These are phyloP conservation scores for Wallacemonas collosoma DNA, from an alignment of 208 protist species.

Conservation along the genomic window DNA sequence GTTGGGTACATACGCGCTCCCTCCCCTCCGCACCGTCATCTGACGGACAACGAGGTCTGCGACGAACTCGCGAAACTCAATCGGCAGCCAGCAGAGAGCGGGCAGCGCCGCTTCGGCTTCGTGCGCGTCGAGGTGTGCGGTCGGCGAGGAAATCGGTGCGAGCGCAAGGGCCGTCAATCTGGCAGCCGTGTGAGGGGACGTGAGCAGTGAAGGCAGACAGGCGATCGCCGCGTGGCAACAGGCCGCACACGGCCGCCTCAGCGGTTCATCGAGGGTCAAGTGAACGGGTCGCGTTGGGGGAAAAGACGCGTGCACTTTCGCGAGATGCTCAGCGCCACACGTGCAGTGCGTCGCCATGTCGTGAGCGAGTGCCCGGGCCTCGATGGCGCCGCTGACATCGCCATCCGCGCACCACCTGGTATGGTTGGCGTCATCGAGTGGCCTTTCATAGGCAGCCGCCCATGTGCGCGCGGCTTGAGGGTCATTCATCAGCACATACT, in stretches of 20 bases:
- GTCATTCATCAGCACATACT: conserved; percentile 40
- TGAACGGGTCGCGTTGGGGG: neutral
- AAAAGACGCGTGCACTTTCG: neutral
- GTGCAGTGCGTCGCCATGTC: conserved; percentile 5
- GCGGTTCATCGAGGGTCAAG: conserved; percentile 1
- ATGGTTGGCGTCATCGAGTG: neutral
- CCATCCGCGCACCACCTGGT: neutral
- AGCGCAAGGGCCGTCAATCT: conserved; percentile 30
- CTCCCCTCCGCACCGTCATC: conserved; percentile 3
- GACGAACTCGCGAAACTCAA: conserved; percentile 47
- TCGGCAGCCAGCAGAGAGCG: conserved; percentile 25
- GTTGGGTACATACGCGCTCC: conserved; percentile 40
- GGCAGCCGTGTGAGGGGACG: conserved; percentile 19
- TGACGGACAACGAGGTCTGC: conserved; percentile 37
- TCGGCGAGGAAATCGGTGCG: neutral
- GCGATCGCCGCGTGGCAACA: conserved; percentile 29
- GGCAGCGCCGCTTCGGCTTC: neutral
- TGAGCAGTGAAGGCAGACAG: conserved; percentile 30
- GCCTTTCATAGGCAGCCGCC: conserved; percentile 25
- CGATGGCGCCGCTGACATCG: neutral
- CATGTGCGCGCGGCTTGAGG: conserved; percentile 23
- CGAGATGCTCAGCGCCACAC: conserved; percentile 1
- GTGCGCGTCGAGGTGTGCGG: neutral
- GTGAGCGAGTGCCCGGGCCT: neutral
- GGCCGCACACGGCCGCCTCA: conserved; percentile 21